Conservation (phyloP, 768 basidiomycete genomes). For the Leccinum truebloodii region DNA sequence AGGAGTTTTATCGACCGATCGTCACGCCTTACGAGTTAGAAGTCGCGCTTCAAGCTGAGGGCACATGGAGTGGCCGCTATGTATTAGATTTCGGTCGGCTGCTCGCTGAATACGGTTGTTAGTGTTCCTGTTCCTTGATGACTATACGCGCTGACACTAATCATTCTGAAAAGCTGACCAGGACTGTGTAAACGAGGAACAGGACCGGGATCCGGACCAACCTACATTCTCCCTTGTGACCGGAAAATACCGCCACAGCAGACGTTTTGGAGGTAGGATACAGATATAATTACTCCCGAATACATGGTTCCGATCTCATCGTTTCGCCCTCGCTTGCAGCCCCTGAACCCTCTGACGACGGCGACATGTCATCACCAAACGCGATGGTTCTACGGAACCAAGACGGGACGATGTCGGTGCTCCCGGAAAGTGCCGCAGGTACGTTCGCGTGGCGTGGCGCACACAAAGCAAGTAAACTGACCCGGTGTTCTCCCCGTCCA, state of each 20-base stretch:
- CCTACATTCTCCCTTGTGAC: slow-evolving; percentile 87
- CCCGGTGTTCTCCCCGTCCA: slow-evolving; percentile 5
- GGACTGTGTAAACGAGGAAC: slow-evolving; percentile 23
- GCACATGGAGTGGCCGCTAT: slow-evolving; percentile 75
- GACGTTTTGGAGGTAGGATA: slow-evolving; percentile 54
- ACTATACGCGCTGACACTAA: not conserved
- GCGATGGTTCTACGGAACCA: slow-evolving; percentile 65
- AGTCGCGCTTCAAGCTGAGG: slow-evolving; percentile 70
- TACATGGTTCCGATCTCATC: not conserved
- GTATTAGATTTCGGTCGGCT: slow-evolving; percentile 74
- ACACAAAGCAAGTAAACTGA: slow-evolving; percentile 6
- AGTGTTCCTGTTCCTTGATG: slow-evolving; percentile 5
- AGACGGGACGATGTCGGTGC: slow-evolving; percentile 53
- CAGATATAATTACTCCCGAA: not conserved
- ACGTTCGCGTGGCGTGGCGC: slow-evolving; percentile 29
- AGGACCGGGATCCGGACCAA: slow-evolving; percentile 59
- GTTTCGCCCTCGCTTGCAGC: slow-evolving; percentile 1
- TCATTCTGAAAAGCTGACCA: slow-evolving; percentile 7
- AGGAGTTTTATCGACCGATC: slow-evolving; percentile 92
- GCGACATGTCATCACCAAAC: slow-evolving; percentile 30
- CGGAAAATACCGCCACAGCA: slow-evolving; percentile 81
- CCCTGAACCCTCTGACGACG: slow-evolving; percentile 16
- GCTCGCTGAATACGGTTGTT: slow-evolving; percentile 38
- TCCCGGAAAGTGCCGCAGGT: slow-evolving; percentile 73
- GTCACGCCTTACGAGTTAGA: slow-evolving; percentile 92